Conservation (phyloP, 371 early-diverging fungal species). For the Mucor velutinosus region DNA sequence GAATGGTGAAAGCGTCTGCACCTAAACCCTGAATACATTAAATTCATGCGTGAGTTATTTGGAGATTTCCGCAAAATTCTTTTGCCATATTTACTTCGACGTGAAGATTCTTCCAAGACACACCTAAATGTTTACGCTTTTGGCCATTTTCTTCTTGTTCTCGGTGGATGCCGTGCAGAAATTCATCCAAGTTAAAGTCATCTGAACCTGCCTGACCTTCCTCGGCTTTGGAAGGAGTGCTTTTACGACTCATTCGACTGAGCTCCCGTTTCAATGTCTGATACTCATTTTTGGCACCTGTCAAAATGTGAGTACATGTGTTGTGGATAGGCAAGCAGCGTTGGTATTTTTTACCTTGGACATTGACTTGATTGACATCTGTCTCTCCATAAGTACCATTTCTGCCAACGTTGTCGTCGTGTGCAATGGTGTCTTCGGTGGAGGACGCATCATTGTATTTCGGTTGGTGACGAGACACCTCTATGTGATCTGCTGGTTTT, state of each 20-base stretch:
- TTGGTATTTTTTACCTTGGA: conserved; percentile 20
- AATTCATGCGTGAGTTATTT: background rate
- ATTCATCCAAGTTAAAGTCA: conserved; percentile 42
- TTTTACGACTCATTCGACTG: conserved; percentile 23
- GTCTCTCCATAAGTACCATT: conserved; percentile 36
- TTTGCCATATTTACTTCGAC: conserved; percentile 26
- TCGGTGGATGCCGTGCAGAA: conserved; percentile 24
- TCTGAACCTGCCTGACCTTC: conserved; percentile 23
- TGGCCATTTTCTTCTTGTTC: conserved; percentile 27
- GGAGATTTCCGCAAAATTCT: background rate
- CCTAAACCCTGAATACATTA: conserved; percentile 34
- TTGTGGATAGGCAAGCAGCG: background rate
- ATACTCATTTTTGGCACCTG: conserved; percentile 44
- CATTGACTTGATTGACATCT: conserved; percentile 40
- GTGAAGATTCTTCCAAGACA: conserved; percentile 50
- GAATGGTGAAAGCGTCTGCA: conserved; percentile 46
- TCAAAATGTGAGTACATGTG: background rate
- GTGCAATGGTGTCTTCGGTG: too few relatives aligned
- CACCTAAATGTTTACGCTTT: conserved; percentile 46
- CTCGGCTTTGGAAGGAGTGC: conserved; percentile 11
- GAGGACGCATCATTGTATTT: conserved; percentile 2
- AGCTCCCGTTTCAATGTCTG: conserved; percentile 34
- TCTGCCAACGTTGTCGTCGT: background rate
- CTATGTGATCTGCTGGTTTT: background rate
- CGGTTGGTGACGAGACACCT: background rate